phyloP scores from a whole-genome alignment of 2,329 filamentous ascomycete genomes.

The Penicillium concentricum region DNA sequence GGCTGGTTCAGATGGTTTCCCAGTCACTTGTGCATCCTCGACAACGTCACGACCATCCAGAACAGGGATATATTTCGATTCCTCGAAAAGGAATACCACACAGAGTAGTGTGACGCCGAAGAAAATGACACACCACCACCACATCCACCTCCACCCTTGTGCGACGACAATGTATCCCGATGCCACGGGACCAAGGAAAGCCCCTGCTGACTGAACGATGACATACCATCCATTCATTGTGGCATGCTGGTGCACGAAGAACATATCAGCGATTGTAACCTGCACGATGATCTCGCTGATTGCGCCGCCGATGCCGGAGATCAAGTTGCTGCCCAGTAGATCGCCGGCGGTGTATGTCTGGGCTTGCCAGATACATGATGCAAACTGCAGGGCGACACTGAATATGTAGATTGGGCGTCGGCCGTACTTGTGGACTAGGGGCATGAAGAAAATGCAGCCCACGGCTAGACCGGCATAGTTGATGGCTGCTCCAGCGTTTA shows the following conservation, averaged over 20 bases:
- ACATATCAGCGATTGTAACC: conserved; percentile 49
- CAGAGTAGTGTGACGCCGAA: conserved; percentile 41
- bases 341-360: conserved; percentile 42
- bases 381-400: conserved; percentile 42
- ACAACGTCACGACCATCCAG: conserved; percentile 6
- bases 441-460: conserved; percentile 47
- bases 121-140: conserved; percentile 50
- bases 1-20: conserved; percentile 2
- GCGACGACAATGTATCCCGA: conserved; percentile 35
- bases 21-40: neutral
- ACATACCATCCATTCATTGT: conserved; percentile 50
- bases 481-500: conserved; percentile 49
- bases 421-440: conserved; percentile 49
- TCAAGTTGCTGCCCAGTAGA: conserved; percentile 43
- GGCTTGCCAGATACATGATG: conserved; percentile 45
- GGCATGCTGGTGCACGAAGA: conserved; percentile 50
- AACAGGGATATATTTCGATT: conserved; percentile 29
- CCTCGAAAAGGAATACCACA: conserved; percentile 50
- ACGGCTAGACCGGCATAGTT: conserved; percentile 45
- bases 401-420: conserved; percentile 49
- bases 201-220: conserved; percentile 32
- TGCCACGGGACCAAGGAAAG: conserved; percentile 38
- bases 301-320: conserved; percentile 47
- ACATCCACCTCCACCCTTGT: conserved; percentile 54
- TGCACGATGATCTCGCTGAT: conserved; percentile 47